Evolutionary conservation across 2,329 filamentous ascomycete genomes (phyloP).

Genomic region (Apiospora rasikravindrae): DNA sequence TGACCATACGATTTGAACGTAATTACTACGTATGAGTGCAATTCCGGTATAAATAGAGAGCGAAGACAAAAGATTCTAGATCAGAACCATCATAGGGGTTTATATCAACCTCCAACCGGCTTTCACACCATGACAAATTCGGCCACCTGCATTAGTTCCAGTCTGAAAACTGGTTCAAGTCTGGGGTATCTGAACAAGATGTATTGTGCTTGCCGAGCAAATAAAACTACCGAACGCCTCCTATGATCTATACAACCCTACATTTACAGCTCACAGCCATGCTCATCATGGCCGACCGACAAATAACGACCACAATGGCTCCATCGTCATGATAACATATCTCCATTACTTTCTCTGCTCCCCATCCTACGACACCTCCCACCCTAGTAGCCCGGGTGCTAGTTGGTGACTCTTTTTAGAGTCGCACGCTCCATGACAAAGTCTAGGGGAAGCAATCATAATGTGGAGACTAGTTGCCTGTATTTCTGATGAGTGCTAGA

Average conservation of each 20-base stretch:
- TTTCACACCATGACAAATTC: neutral
- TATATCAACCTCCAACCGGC: neutral
- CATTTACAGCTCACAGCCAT: neutral
- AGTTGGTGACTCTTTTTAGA: neutral
- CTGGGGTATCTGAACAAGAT: constrained; percentile 8
- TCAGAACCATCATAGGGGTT: too few relatives aligned
- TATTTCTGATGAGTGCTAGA: too few relatives aligned
- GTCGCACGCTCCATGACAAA: neutral
- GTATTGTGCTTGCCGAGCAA: neutral
- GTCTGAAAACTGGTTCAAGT: neutral
- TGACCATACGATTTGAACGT: too few relatives aligned
- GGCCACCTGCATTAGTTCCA: neutral
- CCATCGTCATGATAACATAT: neutral
- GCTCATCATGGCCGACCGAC: neutral
- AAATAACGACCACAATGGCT: neutral
- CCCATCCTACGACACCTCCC: neutral
- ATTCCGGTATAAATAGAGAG: neutral
- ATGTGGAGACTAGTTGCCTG: neutral
- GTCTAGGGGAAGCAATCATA: neutral
- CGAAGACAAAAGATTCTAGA: neutral
- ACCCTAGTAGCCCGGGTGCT: neutral
- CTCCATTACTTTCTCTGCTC: neutral
- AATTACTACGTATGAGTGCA: neutral
- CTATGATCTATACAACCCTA: constrained; percentile 13
- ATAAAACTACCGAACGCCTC: constrained; percentile 14